Evolutionary conservation across 257 asterid genomes (phyloP), one percentile per base, ranked within the genome.

Genomic region (Leonotis leonurus): DNA sequence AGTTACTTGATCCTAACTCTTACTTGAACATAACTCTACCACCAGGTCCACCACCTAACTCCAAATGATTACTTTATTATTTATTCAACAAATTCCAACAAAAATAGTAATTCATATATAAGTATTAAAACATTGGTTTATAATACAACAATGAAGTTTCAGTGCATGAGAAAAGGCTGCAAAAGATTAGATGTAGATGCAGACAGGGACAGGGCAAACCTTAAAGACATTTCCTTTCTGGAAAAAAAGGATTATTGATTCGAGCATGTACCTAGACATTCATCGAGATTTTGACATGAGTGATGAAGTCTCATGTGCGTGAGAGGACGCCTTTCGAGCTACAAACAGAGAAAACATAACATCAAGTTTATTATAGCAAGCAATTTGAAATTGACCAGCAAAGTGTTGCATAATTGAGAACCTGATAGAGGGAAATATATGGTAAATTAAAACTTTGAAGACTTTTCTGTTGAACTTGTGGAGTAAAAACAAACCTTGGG

Each of bases 301-400:
- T 2, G 22, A 25, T 59, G 77, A 68, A 45, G 65, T 8, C 12
- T 79, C 77, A 89, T 8, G 86, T 46, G n/a, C 95, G 83, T 8
- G 94, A 82, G 39, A 86, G 84, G 67, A 89, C 86, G 13, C 97
- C 94, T 74, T 84, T 89, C 3, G 94, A 89, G 86, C 97, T 86
- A 85, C 79, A 83, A 33, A 65, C 29, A 63, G 7, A 50, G 59
- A 68, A 56, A 35, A 33, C 20, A 20, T 8, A 8, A 27, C 3
- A 45, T 43, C 56, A 12, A 77, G 30, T 33, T 61, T 48, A 62
- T 35, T 37, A 22, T n/a, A 40, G 25, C 12, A 12, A 43, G 22
- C 55, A 43, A 37, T 50, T 4, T 17, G 25, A n/a, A 40, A 8
- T 27, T 53, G 55, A 17, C 14, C 33, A 8, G 24, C 9, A 60